Conservation (phyloP, 208 protist genomes). For the Leishmania tarentolae region DNA sequence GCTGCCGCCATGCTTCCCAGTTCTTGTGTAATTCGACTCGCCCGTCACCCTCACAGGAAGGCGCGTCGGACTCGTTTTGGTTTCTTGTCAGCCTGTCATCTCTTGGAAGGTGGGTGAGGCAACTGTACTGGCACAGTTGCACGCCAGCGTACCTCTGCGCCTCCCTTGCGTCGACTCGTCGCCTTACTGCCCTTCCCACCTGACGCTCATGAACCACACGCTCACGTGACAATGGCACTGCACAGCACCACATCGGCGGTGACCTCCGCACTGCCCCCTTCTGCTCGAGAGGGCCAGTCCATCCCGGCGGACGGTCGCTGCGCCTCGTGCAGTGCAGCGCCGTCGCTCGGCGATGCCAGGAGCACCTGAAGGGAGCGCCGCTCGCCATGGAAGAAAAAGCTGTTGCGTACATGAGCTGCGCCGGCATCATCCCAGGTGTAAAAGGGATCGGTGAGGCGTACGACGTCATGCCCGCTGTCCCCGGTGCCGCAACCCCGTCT, state of each 20-base stretch:
- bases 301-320: no score
- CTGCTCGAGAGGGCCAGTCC: slow-evolving; percentile 11
- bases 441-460: slow-evolving; percentile 11
- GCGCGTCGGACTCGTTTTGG: neutral
- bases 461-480: neutral
- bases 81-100: no score
- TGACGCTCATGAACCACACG: neutral
- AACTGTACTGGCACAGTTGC: neutral
- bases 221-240: neutral
- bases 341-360: neutral
- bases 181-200: neutral
- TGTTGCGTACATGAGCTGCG: neutral
- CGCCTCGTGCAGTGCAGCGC: neutral
- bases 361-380: slow-evolving; percentile 7
- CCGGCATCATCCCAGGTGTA: neutral
- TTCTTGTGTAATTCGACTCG: neutral
- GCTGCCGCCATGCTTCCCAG: neutral
- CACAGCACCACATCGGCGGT: slow-evolving; percentile 9
- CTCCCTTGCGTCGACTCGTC: neutral
- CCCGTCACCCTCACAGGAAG: neutral
- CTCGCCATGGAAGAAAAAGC: neutral
- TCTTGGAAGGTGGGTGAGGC: neutral
- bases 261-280: neutral
- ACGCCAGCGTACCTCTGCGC: neutral
- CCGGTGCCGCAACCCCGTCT: neutral